Evolutionary conservation across 257 asterid genomes (phyloP), one percentile per base, ranked within the genome.

Genomic region (Anisodus tanguticus): DNA sequence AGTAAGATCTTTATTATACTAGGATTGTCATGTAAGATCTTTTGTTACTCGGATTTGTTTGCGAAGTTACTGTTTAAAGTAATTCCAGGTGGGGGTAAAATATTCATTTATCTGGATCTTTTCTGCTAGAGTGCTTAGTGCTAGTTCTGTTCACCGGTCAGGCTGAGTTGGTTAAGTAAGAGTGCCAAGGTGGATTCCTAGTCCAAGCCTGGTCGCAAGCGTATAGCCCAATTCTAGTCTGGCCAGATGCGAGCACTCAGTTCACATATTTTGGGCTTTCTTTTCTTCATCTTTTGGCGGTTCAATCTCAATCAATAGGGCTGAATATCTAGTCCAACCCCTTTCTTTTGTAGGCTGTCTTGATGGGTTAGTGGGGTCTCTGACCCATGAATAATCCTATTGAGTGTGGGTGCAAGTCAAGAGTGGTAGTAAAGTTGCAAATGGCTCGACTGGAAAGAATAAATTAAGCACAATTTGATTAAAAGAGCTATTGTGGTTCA

Each of bases 401-500:
- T 41, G 45, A 3, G 45, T 41, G 45, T 41, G 45, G 43, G 43
- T 39, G 45, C 3, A 41, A 2, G 3, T 2, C 3, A 41, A 2
- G 5, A 41, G 3, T 41, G 3, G 3, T 41, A 1, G 2, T 2
- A 41, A 2, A 1, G 2, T 2, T 41, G 3, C 3, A 39, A 39
- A 39, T 39, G 43, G 43, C 22, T n/a, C n/a, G n/a, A n/a, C n/a
- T n/a, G n/a, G n/a, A n/a, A n/a, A n/a, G n/a, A n/a, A n/a, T n/a
- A n/a, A n/a, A n/a, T n/a, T n/a, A n/a, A n/a, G n/a, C n/a, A n/a
- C 1, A 1, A 1, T 1, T 26, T 26, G 0, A 0, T 26, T 26
- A 0, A 1, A 1, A 26, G 1, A 26, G 35, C 19, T 13, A 12
- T 43, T 66, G 72, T 31, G 72, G 72, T 66, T 66, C 72, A 66